Evolutionary conservation across 2,329 filamentous ascomycete species (phyloP).

Genomic region (Fusarium azukiicola): DNA sequence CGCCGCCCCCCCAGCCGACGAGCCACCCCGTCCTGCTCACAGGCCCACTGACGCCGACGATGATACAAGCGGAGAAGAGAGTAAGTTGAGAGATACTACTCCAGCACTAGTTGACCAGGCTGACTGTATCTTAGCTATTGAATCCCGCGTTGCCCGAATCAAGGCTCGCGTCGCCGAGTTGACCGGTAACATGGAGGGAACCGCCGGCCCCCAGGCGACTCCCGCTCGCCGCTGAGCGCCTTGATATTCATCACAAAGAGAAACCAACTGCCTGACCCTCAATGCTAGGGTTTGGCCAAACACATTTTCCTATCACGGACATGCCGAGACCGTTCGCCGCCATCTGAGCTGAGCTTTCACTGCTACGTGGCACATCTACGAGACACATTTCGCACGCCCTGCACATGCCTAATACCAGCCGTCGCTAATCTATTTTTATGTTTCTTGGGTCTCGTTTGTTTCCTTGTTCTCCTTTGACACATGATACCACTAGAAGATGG

Average conservation of each 20-base stretch:
- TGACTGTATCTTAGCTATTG: constrained; percentile 84
- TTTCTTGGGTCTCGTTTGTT: constrained; percentile 44
- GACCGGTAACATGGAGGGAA: constrained; percentile 89
- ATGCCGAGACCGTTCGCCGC: constrained; percentile 38
- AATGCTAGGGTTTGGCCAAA: constrained; percentile 20
- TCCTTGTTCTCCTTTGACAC: constrained; percentile 46
- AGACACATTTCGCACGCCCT: constrained; percentile 48
- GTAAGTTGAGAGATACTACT: constrained; percentile 75
- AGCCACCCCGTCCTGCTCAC: constrained; percentile 77
- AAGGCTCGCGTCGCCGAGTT: constrained; percentile 98
- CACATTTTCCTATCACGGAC: constrained; percentile 35
- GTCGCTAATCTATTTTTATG: constrained; percentile 50
- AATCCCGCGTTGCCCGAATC: constrained; percentile 97
- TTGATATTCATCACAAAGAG: not conserved
- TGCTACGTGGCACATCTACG: constrained; percentile 47
- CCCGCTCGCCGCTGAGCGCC: constrained; percentile 45
- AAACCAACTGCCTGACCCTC: constrained; percentile 19
- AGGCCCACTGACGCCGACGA: constrained; percentile 85
- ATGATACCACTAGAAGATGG: constrained; percentile 59
- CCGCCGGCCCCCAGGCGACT: constrained; percentile 59
- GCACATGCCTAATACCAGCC: constrained; percentile 52
- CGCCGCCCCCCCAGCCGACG: constrained; percentile 84
- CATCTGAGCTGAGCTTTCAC: constrained; percentile 41
- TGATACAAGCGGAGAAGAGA: constrained; percentile 97
- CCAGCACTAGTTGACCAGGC: constrained; percentile 17